Conservation (phyloP, 805 yeast species). For the Suhomyces sp. region DNA sequence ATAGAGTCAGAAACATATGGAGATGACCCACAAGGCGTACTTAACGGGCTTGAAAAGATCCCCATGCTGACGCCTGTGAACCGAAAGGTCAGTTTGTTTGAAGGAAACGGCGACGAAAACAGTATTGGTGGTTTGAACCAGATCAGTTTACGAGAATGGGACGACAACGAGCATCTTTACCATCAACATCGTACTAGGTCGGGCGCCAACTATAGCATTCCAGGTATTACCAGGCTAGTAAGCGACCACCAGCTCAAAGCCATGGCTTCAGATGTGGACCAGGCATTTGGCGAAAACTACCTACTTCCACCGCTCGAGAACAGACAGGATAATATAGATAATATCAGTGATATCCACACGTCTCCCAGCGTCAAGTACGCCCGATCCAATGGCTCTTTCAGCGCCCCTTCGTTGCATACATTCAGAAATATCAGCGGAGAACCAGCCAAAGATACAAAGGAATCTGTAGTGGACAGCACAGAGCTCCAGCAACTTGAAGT, state of each 20-base stretch:
- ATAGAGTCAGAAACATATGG: too few relatives aligned
- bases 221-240: slow-evolving; percentile 18
- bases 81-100: not conserved
- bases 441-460: not conserved
- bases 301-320: slow-evolving; percentile 9
- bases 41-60: slow-evolving; percentile 27
- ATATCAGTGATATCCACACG: slow-evolving; percentile 23
- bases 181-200: slow-evolving; percentile 19
- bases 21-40: not conserved
- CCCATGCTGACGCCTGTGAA: slow-evolving; percentile 13
- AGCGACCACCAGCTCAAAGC: slow-evolving; percentile 14
- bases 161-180: slow-evolving; percentile 22
- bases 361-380: slow-evolving; percentile 1
- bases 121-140: slow-evolving; percentile 6
- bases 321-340: slow-evolving; percentile 24
- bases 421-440: slow-evolving; percentile 21
- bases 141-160: slow-evolving; percentile 35
- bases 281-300: not conserved
- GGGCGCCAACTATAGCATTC: slow-evolving; percentile 17
- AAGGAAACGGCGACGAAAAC: not conserved
- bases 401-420: slow-evolving; percentile 43
- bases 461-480: not conserved
- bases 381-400: slow-evolving; percentile 22
- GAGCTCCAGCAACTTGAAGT: not conserved
- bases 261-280: slow-evolving; percentile 4